Conservation (phyloP, 164 flowering plant species). For the Vitis riparia region DNA sequence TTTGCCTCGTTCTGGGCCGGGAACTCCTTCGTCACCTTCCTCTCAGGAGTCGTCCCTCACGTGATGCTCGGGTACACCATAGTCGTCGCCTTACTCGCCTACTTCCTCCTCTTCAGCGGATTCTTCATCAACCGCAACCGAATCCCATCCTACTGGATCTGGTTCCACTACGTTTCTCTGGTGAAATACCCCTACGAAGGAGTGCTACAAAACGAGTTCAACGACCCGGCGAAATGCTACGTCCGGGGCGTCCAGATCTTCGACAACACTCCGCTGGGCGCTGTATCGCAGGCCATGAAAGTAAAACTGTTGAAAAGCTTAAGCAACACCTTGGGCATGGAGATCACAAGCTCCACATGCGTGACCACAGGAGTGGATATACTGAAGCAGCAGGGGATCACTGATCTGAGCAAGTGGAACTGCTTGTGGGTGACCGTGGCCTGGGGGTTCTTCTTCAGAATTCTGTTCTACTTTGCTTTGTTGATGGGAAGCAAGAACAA, state of each 20-base stretch:
- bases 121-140: constrained; percentile 53
- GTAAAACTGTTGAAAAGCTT: constrained; percentile 26
- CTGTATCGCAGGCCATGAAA: constrained; percentile 25
- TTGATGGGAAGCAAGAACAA: constrained; percentile 56
- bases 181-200: constrained; percentile 59
- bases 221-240: constrained; percentile 38
- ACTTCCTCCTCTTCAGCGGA: constrained; percentile 52
- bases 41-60: constrained; percentile 51
- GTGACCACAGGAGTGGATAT: constrained; percentile 44
- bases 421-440: constrained; percentile 50
- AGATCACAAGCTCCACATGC: constrained; percentile 40
- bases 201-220: constrained; percentile 45
- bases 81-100: constrained; percentile 50
- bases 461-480: constrained; percentile 47
- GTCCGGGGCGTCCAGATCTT: constrained; percentile 45
- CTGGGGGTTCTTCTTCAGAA: constrained; percentile 53
- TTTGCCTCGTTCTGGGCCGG: constrained; percentile 61
- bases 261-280: constrained; percentile 44
- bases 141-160: constrained; percentile 52
- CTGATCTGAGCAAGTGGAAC: constrained; percentile 52
- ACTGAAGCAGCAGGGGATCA: constrained; percentile 39
- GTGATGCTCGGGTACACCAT: constrained; percentile 55
- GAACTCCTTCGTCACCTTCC: constrained; percentile 53
- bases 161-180: constrained; percentile 64
- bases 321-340: constrained; percentile 32